Evolutionary conservation across 805 yeast genomes (phyloP), one percentile per base, ranked within the genome.

Genomic region (Kazachstania martiniae): DNA sequence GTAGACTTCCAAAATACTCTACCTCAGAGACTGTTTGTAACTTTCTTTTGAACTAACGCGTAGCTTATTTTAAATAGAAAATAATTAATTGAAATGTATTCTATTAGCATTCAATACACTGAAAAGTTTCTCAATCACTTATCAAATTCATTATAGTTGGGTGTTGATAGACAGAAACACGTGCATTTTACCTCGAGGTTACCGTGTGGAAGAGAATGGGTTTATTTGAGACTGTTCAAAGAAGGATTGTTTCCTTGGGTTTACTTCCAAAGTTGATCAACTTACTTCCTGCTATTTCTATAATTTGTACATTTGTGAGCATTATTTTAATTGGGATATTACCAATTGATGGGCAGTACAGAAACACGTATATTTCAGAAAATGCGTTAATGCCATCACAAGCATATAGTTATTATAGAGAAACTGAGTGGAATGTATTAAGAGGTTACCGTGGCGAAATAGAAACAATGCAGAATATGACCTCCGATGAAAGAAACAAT

Each of bases 321-420:
- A 42, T 75, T 8, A 49, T 61, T 0, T 71, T 81, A 74, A 59
- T 91, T n/a, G 52, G 69, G 10, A 57, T 68, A 4, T 46, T 59
- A 15, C 95, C 97, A 0, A 40, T 74, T 44, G 80, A 80, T 12
- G 97, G 95, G 14, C 84, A 83, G 49, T 84, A 63, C 53, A 65
- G 96, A 34, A 59, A 66, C 40, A 85, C 95, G 2, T 91, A 91
- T 54, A 80, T 87, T 9, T 80, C 94, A 6, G 99, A 91, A 51
- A 91, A 91, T 58, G 99, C 99, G 21, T 63, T 91, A 53, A 77
- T 91, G 83, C 96, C 99, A 6, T 87, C 94, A 0, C 97, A 91
- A 54, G 97, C 91, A 3, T 77, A 78, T 44, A 77, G 93, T 16
- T 86, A 85, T 52, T 91, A 83, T 54, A 68, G 96, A 34, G 97